These are phyloP conservation scores for Cochlearia excelsa DNA, from an alignment of 345 rosid genomes.

Conservation along the genomic window DNA sequence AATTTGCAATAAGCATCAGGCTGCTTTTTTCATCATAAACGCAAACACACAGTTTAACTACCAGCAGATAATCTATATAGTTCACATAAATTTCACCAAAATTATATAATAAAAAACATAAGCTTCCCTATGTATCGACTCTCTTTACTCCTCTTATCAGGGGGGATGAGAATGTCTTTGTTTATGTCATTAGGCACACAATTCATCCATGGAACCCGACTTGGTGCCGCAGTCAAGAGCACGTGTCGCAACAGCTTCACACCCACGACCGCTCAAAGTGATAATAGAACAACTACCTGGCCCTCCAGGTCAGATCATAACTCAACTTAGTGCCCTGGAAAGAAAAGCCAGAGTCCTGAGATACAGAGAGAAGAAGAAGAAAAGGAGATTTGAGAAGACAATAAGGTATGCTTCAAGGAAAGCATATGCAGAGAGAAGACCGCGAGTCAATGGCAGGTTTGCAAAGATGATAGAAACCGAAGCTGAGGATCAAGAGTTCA, in stretches of 20 bases:
- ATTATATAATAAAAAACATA: not conserved
- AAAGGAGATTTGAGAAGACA: conserved; percentile 85
- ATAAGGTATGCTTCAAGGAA: conserved; percentile 95
- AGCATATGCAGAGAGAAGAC: conserved; percentile 94
- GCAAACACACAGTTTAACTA: not conserved
- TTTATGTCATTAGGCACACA: conserved; percentile 49
- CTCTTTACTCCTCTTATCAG: conserved; percentile 31
- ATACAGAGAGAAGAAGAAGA: conserved; percentile 92
- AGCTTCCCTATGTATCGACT: conserved; percentile 13
- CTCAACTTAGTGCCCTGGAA: conserved; percentile 71
- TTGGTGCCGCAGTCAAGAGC: conserved; percentile 61
- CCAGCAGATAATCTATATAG: conserved; percentile 1
- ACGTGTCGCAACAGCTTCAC: conserved; percentile 51
- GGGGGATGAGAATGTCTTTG: conserved; percentile 30
- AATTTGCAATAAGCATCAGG: conserved; percentile 10
- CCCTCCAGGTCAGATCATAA: conserved; percentile 50
- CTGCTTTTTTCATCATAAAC: conserved; percentile 1
- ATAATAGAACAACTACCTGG: conserved; percentile 55
- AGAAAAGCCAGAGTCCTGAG: conserved; percentile 89
- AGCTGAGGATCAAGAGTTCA: conserved; percentile 59
- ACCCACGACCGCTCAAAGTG: conserved; percentile 48
- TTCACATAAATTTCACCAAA: not conserved
- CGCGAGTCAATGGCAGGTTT: conserved; percentile 88
- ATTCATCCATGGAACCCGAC: conserved; percentile 59
- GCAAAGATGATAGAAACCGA: conserved; percentile 68